Evolutionary conservation across 2,329 filamentous ascomycete species (phyloP).

Genomic region (Macrophomina phaseolina): DNA sequence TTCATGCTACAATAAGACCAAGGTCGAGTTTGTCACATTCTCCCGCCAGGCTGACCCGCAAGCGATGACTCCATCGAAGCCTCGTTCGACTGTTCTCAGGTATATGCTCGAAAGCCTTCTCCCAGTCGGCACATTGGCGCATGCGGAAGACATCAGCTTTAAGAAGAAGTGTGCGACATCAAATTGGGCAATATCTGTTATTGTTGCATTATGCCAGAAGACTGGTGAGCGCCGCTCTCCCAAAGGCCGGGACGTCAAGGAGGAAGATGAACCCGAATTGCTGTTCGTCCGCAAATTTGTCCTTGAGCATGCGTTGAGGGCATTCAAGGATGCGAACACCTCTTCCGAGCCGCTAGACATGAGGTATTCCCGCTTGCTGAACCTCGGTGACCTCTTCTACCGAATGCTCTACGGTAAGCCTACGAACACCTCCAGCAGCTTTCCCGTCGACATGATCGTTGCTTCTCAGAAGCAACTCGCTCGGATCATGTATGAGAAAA

Average conservation of each 20-base stretch:
- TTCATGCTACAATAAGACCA: constrained; percentile 89
- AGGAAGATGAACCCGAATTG: constrained; percentile 81
- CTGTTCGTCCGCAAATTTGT: constrained; percentile 94
- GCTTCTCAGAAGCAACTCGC: constrained; percentile 81
- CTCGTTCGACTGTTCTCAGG: constrained; percentile 88
- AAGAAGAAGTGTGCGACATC: constrained; percentile 90
- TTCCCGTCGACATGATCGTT: constrained; percentile 32
- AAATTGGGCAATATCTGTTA: constrained; percentile 80
- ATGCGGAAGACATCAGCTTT: constrained; percentile 74
- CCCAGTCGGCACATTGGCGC: constrained; percentile 68
- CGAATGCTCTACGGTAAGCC: constrained; percentile 65
- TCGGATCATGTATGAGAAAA: constrained; percentile 98
- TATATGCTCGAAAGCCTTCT: constrained; percentile 86
- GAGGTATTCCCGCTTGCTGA: constrained; percentile 87
- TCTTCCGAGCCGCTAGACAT: constrained; percentile 81
- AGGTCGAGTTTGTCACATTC: constrained; percentile 99
- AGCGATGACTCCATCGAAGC: constrained; percentile 88
- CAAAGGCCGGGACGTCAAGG: constrained; percentile 62
- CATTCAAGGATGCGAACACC: constrained; percentile 84
- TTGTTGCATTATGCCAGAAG: constrained; percentile 86
- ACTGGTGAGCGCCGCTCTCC: constrained; percentile 77
- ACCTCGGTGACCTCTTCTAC: constrained; percentile 88
- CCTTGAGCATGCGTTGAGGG: constrained; percentile 87
- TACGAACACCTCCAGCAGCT: constrained; percentile 32
- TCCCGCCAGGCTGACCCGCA: constrained; percentile 87